A percentile compares a stretch with the other conserved stretches of the same genome.
phyloP scores from a whole-genome alignment of 139 green algal species.

The Raphidocelis subcapitata region DNA sequence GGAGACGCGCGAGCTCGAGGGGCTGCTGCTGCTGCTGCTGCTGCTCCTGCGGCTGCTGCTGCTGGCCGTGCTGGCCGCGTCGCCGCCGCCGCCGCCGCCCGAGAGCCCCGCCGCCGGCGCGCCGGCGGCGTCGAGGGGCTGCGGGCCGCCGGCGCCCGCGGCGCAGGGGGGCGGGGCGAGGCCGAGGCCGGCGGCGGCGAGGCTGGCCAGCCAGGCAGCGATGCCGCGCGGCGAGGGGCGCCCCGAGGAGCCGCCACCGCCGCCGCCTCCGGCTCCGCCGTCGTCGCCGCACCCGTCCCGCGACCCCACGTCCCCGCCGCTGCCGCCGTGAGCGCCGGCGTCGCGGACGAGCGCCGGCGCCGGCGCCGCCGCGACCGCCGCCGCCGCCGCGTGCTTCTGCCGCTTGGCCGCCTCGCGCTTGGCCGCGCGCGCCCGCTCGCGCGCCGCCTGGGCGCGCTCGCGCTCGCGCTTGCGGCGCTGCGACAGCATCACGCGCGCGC shows the following conservation, averaged over 20 bases:
- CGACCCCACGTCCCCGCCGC: neutral
- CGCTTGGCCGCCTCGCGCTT: neutral
- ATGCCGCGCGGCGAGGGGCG: neutral
- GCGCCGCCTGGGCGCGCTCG: conserved; percentile 9
- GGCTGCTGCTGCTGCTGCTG: too few relatives aligned
- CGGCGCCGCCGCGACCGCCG: neutral
- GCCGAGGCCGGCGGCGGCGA: neutral
- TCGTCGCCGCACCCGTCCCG: neutral
- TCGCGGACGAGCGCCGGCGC: neutral
- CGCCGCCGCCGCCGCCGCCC: conserved; percentile 1
- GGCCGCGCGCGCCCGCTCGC: neutral
- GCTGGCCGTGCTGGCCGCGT: neutral
- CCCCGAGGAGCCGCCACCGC: neutral
- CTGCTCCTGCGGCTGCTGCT: neutral
- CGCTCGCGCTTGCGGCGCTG: conserved; percentile 10
- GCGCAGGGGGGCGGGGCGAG: neutral
- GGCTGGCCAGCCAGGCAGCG: neutral
- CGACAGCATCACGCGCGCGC: conserved; percentile 2
- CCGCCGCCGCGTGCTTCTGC: conserved; percentile 8
- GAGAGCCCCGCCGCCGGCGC: too few relatives aligned
- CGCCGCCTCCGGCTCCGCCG: neutral
- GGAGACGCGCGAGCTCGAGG: too few relatives aligned
- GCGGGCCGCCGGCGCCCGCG: neutral
- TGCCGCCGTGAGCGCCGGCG: neutral
- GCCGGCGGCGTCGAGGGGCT: neutral